Evolutionary conservation across 2,329 filamentous ascomycete species (phyloP), one percentile per base, ranked within the genome.

Genomic region (Nigrospora sphaerica): DNA sequence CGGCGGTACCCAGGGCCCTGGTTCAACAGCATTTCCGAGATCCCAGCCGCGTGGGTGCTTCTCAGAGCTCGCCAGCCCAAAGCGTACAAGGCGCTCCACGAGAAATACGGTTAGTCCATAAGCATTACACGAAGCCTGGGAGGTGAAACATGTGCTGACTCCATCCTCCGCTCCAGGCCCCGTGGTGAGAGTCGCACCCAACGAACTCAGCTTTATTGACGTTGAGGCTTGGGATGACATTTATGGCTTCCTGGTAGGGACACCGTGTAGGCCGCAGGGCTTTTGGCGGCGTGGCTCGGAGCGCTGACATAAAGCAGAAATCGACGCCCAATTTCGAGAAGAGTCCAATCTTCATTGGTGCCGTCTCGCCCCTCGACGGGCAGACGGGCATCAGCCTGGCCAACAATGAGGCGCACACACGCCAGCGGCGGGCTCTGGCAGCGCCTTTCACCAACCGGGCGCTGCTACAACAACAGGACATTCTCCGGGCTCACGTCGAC

Each of bases 201-300:
- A 67, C 43, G 68, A 73, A 52, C 58, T 74, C 32, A 63, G 63
- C 3, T 74, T 64, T 52, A 59, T 56, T 18, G 48, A 65, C 63
- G 52, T 62, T 1, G 54, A 62, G 32, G 66, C 66, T 3, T 70
- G 65, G 65, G 60, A 59, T 42, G 67, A 69, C 37, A 68, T 70
- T 42, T 68, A 66, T 50, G 65, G 67, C 28, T 63, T 67, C 50
- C 60, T 60, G 39, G 50, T 48, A 39, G 11, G 56, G 56, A 11
- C 52, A n/a, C 51, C 23, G 47, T 47, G 7, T 55, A 28, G 23
- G 2, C 10, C 7, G 46, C 45, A 39, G 53, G 3, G 46, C 52
- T 11, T 61, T 62, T 16, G 23, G 23, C 23, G 23, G 4, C 23
- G 66, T 64, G 47, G 23, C 5, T 4, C 23, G 12, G 14, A 10